These are phyloP conservation scores for Silene coronaria DNA, from an alignment of 179 eudicot genomes.

Conservation along the genomic window DNA sequence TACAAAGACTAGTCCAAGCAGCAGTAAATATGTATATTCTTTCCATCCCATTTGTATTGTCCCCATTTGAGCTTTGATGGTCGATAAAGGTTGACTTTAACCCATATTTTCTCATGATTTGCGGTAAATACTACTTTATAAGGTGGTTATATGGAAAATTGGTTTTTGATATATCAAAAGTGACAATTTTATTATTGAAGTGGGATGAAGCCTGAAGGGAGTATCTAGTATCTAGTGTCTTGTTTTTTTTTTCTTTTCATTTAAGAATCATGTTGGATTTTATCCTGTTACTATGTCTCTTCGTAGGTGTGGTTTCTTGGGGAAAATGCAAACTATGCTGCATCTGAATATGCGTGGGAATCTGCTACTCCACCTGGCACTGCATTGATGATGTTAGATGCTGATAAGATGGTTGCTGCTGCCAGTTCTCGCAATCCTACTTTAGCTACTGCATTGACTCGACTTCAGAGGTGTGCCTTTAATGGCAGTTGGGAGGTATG, in stretches of 20 bases:
- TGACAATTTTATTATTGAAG: background rate
- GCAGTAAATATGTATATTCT: slow-evolving; percentile 49
- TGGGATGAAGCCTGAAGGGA: background rate
- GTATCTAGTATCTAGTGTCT: background rate
- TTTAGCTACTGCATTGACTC: slow-evolving; percentile 82
- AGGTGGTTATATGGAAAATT: background rate
- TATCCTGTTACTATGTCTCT: slow-evolving; percentile 9
- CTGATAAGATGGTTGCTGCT: slow-evolving; percentile 99
- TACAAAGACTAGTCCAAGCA: slow-evolving; percentile 96
- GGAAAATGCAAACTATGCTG: slow-evolving; percentile 97
- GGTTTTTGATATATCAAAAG: background rate
- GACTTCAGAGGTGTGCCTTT: slow-evolving; percentile 96
- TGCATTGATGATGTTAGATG: slow-evolving; percentile 97
- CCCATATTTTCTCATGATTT: background rate
- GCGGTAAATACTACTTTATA: background rate
- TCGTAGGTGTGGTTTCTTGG: slow-evolving; percentile 97
- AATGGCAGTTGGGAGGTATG: slow-evolving; percentile 99
- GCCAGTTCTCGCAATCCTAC: slow-evolving; percentile 99
- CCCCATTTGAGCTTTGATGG: background rate
- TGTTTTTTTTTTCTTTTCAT: background rate
- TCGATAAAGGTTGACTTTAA: background rate
- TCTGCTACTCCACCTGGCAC: slow-evolving; percentile 99
- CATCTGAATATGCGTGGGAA: slow-evolving; percentile 99
- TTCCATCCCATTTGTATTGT: background rate
- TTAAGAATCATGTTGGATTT: background rate